Evolutionary conservation across 768 basidiomycete species (phyloP).

Genomic region (Mycena galopus): DNA sequence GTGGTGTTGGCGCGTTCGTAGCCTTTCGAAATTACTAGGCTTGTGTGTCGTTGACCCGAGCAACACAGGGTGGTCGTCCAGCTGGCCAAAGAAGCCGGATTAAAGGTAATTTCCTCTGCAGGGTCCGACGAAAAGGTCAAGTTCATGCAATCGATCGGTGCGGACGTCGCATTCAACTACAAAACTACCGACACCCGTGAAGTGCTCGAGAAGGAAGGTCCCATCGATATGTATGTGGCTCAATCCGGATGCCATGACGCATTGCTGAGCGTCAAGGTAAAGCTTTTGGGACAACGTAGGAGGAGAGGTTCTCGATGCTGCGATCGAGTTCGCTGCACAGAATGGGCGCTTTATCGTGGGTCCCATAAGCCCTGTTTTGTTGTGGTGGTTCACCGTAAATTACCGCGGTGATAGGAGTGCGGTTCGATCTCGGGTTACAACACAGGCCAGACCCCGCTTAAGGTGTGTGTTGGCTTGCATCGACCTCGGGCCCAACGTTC

Average conservation of each 20-base stretch:
- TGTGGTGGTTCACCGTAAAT: neutral
- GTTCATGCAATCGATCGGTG: slow-evolving; percentile 12
- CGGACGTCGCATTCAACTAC: no score
- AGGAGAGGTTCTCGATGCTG: slow-evolving; percentile 51
- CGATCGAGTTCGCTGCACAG: slow-evolving; percentile 47
- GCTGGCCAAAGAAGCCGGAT: slow-evolving; percentile 4
- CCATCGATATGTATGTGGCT: slow-evolving; percentile 5
- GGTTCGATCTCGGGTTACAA: slow-evolving; percentile 39
- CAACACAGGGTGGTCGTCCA: slow-evolving; percentile 12
- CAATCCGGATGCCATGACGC: neutral
- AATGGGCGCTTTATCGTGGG: slow-evolving; percentile 51
- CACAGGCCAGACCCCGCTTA: slow-evolving; percentile 25
- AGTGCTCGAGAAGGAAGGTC: slow-evolving; percentile 7
- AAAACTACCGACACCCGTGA: slow-evolving; percentile 6
- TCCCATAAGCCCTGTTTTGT: neutral
- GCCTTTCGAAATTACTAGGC: neutral
- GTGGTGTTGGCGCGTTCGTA: slow-evolving; percentile 12
- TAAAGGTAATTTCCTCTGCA: slow-evolving; percentile 20
- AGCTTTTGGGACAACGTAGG: slow-evolving; percentile 26
- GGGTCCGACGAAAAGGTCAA: slow-evolving; percentile 15
- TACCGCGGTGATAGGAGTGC: neutral
- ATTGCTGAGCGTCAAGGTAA: neutral
- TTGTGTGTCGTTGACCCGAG: neutral
- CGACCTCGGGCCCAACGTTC: no score
- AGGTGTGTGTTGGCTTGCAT: slow-evolving; percentile 38